Evolutionary conservation across 345 rosid species (phyloP).

Genomic region (Eucalyptus cloeziana): DNA sequence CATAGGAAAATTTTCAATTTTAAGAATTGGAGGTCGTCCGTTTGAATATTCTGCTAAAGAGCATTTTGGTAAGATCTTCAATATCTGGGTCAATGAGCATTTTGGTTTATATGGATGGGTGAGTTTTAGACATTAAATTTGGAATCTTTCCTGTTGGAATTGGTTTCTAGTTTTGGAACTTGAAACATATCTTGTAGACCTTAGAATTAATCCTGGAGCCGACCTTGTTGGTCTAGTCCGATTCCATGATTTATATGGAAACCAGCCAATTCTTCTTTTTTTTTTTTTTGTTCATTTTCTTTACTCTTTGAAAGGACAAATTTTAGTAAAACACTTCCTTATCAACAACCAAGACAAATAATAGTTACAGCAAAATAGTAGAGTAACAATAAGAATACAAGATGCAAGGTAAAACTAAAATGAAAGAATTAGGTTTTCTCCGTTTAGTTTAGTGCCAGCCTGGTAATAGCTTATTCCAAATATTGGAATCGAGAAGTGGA

Average conservation of each 20-base stretch:
- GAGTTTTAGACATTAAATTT: fast-evolving
- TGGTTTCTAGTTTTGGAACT: not conserved
- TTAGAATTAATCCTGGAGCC: not conserved
- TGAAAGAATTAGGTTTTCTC: not conserved
- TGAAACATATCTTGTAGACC: fast-evolving
- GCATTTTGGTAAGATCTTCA: not conserved
- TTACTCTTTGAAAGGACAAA: not conserved
- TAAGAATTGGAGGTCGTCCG: not conserved
- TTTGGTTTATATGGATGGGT: not conserved
- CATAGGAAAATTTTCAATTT: not conserved
- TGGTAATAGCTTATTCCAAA: not conserved
- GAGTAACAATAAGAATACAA: not conserved
- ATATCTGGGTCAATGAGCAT: not conserved
- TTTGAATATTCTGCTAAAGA: not conserved
- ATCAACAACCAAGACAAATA: not conserved
- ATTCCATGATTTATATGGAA: not conserved
- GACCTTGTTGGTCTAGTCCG: fast-evolving
- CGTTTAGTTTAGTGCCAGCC: not conserved
- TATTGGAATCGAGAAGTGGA: not conserved
- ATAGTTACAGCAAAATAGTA: not conserved
- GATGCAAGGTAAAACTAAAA: not conserved
- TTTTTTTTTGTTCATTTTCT: not conserved
- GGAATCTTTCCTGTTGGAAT: fast-evolving
- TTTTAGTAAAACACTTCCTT: not conserved
- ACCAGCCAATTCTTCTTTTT: not conserved